Evolutionary conservation across 2,329 filamentous ascomycete species (phyloP).

Genomic region (Aspergillus bombycis): DNA sequence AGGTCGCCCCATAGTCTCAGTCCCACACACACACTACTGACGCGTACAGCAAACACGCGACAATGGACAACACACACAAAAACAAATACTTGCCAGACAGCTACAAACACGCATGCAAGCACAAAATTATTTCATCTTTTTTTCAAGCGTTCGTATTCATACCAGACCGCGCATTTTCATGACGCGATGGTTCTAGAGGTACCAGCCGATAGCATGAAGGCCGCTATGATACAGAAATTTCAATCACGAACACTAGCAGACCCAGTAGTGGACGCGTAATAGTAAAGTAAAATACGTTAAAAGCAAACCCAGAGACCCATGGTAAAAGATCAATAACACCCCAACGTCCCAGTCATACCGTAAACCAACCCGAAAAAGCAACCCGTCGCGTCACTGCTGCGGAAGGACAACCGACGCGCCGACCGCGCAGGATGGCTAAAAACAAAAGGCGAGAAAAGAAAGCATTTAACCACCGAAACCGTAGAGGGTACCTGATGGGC

Average conservation of each 20-base stretch:
- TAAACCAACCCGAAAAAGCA: slow-evolving; percentile 46
- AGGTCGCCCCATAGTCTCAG: neutral
- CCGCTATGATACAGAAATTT: slow-evolving; percentile 49
- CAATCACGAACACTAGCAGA: slow-evolving; percentile 43
- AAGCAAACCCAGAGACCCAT: slow-evolving; percentile 49
- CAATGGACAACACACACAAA: neutral
- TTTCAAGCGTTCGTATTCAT: slow-evolving; percentile 41
- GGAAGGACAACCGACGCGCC: slow-evolving; percentile 34
- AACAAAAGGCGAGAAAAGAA: slow-evolving; percentile 34
- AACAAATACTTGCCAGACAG: neutral
- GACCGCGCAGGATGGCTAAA: slow-evolving; percentile 39
- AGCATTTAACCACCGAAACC: slow-evolving; percentile 80
- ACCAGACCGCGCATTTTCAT: slow-evolving; percentile 33
- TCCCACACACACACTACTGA: neutral
- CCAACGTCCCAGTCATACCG: slow-evolving; percentile 50
- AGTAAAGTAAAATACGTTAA: slow-evolving; percentile 42
- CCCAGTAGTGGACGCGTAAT: slow-evolving; percentile 43
- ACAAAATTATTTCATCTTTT: slow-evolving; percentile 7
- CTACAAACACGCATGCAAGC: neutral
- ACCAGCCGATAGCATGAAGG: slow-evolving; percentile 40
- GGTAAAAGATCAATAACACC: slow-evolving; percentile 47
- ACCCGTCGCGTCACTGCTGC: slow-evolving; percentile 36
- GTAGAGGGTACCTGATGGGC: slow-evolving; percentile 68
- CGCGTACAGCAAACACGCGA: neutral
- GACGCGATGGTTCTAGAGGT: slow-evolving; percentile 36